A percentile compares a stretch with the other conserved stretches of the same genome.
Conservation (phyloP, 768 basidiomycete species). For the Dictyophora rubrovolvata region DNA sequence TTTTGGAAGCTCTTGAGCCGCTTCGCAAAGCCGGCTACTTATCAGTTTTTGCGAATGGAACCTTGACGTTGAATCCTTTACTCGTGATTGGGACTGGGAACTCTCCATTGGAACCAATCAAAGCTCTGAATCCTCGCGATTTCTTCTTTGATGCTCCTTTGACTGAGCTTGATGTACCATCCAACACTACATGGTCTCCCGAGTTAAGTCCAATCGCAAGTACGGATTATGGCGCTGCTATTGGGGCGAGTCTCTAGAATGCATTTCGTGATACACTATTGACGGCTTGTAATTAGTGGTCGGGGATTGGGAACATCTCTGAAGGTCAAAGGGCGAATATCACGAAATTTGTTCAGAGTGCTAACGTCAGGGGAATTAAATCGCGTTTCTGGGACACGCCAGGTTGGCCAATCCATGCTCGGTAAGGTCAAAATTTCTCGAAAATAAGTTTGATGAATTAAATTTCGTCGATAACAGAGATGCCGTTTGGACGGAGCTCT, state of each 20-base stretch:
- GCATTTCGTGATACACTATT: not conserved
- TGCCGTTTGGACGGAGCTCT: constrained; percentile 33
- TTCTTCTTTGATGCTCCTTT: constrained; percentile 46
- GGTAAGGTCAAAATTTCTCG: not conserved
- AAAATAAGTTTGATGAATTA: not conserved
- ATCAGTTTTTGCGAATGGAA: constrained; percentile 35
- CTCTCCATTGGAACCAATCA: constrained; percentile 36
- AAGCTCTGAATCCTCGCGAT: constrained; percentile 35
- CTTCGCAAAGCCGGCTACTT: constrained; percentile 34
- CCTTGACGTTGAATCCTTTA: constrained; percentile 26
- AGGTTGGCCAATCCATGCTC: constrained; percentile 34
- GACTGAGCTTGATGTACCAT: constrained; percentile 26
- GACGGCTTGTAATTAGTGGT: constrained; percentile 21
- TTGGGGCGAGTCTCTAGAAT: constrained; percentile 20
- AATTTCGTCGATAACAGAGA: constrained; percentile 16
- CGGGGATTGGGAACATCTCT: constrained; percentile 33
- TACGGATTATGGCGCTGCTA: constrained; percentile 33
- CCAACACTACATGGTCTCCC: constrained; percentile 30
- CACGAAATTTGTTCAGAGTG: constrained; percentile 30
- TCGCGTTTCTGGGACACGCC: constrained; percentile 48
- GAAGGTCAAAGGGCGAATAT: constrained; percentile 29
- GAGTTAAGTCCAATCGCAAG: constrained; percentile 41
- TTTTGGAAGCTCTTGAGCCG: constrained; percentile 35
- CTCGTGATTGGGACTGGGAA: constrained; percentile 43
- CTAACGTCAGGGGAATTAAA: constrained; percentile 33